Percentiles rank a stretch among this genome's conserved stretches.
These are phyloP conservation scores for Boletus reticulatus DNA, from an alignment of 768 basidiomycete genomes.

Conservation along the genomic window DNA sequence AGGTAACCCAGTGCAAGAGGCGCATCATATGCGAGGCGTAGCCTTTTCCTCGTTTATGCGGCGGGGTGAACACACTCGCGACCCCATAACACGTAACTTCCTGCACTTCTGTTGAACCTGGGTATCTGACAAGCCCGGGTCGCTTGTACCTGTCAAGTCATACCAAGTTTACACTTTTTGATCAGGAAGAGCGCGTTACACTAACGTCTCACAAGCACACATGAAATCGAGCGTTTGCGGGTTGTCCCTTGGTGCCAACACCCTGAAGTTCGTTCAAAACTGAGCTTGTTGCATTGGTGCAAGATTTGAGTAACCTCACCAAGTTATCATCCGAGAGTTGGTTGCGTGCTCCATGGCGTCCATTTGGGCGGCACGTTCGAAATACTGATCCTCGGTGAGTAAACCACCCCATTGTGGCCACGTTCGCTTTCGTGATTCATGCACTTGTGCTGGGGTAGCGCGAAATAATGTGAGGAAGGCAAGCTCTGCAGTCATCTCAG, in stretches of 20 bases:
- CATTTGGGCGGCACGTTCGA: slow-evolving; percentile 39
- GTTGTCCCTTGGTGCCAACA: slow-evolving; percentile 51
- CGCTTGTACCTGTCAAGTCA: slow-evolving; percentile 32
- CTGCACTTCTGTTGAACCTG: slow-evolving; percentile 19
- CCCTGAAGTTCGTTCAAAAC: slow-evolving; percentile 37
- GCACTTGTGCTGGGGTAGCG: slow-evolving; percentile 46
- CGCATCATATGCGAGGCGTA: slow-evolving; percentile 66
- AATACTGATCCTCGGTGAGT: slow-evolving; percentile 44
- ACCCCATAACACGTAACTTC: slow-evolving; percentile 48
- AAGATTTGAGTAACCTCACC: slow-evolving; percentile 33
- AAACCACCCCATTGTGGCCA: slow-evolving; percentile 44
- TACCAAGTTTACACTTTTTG: background rate
- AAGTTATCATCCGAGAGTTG: slow-evolving; percentile 47
- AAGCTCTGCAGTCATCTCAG: slow-evolving; percentile 12
- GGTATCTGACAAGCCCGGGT: slow-evolving; percentile 30
- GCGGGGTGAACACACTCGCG: slow-evolving; percentile 57
- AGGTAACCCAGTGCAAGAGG: slow-evolving; percentile 56
- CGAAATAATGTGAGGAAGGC: slow-evolving; percentile 41
- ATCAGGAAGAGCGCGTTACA: slow-evolving; percentile 3
- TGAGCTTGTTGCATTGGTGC: background rate
- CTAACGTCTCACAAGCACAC: slow-evolving; percentile 64
- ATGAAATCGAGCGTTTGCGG: slow-evolving; percentile 52
- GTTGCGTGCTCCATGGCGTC: slow-evolving; percentile 43
- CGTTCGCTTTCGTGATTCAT: slow-evolving; percentile 40
- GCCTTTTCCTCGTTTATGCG: slow-evolving; percentile 47